phyloP scores from a whole-genome alignment of 2,329 filamentous ascomycete genomes.

The Ophiostoma piceae region DNA sequence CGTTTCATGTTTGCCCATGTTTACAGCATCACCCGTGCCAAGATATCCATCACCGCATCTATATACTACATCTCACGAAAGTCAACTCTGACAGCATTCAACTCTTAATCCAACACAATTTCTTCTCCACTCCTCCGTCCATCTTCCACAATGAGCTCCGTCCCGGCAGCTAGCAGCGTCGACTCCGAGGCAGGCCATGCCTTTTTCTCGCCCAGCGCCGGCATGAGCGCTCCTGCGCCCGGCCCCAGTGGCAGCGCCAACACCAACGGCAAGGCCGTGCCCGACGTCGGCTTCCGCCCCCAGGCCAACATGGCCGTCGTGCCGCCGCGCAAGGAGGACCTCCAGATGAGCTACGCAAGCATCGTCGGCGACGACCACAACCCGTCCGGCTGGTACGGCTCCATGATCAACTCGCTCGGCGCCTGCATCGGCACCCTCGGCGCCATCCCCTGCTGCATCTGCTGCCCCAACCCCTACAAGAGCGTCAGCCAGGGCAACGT shows the following conservation, averaged over 20 bases:
- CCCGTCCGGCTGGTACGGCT: conserved; percentile 81
- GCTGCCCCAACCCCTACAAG: conserved; percentile 95
- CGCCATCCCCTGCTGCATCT: conserved; percentile 83
- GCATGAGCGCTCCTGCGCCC: neutral
- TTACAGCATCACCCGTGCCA: neutral
- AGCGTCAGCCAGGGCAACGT: conserved; percentile 89
- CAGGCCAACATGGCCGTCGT: conserved; percentile 62
- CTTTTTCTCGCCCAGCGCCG: conserved; percentile 7
- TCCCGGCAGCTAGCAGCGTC: neutral
- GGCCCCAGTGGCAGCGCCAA: neutral
- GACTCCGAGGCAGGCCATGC: neutral
- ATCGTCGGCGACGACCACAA: conserved; percentile 58
- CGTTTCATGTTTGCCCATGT: conserved; percentile 1
- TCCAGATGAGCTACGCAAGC: conserved; percentile 74
- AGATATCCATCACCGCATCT: neutral
- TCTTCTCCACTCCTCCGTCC: conserved; percentile 4
- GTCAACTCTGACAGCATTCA: too few species aligned
- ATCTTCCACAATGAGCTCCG: conserved; percentile 13
- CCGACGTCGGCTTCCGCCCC: conserved; percentile 42
- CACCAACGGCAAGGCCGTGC: neutral
- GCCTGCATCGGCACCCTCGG: conserved; percentile 69
- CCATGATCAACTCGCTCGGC: conserved; percentile 67
- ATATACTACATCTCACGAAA: neutral
- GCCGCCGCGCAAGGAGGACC: conserved; percentile 73
- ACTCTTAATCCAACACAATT: neutral